A percentile compares a stretch with the other conserved stretches of the same genome.
Evolutionary conservation across 805 yeast species (phyloP).

Genomic region (Candida maltosa): DNA sequence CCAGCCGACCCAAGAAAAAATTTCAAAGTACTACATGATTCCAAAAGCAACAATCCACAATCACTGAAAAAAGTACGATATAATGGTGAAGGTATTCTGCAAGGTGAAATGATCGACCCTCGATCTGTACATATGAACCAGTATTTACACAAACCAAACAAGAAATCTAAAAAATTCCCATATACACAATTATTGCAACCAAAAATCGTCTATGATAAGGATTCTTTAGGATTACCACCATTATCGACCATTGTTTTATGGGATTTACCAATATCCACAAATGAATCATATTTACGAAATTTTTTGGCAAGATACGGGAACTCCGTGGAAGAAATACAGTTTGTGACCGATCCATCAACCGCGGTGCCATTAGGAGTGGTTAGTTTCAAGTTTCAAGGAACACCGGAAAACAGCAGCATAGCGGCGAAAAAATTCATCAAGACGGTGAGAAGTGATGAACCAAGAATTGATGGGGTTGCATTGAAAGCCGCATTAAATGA

Average conservation of each 20-base stretch:
- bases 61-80: constrained; percentile 40
- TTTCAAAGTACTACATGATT: constrained; percentile 48
- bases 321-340: constrained; percentile 51
- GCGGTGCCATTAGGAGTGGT: constrained; percentile 80
- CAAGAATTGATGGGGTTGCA: constrained; percentile 50
- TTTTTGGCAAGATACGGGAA: constrained; percentile 63
- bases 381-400: constrained; percentile 58
- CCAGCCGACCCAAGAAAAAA: constrained; percentile 21
- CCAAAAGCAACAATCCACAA: constrained; percentile 27
- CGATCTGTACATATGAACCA: constrained; percentile 21
- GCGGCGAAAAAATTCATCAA: constrained; percentile 30
- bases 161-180: constrained; percentile 37
- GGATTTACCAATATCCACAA: constrained; percentile 56
- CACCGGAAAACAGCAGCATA: constrained; percentile 41
- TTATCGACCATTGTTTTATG: constrained; percentile 66
- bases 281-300: constrained; percentile 43
- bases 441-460: constrained; percentile 22
- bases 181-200: constrained; percentile 42
- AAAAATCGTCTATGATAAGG: constrained; percentile 55
- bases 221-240: constrained; percentile 76
- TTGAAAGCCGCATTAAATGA: constrained; percentile 55
- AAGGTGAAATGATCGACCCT: constrained; percentile 37
- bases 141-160: constrained; percentile 36
- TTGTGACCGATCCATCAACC: constrained; percentile 65
- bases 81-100: constrained; percentile 25